These are phyloP conservation scores for Cerrena zonata DNA, from an alignment of 1,284 basidiomycete species.

Conservation along the genomic window DNA sequence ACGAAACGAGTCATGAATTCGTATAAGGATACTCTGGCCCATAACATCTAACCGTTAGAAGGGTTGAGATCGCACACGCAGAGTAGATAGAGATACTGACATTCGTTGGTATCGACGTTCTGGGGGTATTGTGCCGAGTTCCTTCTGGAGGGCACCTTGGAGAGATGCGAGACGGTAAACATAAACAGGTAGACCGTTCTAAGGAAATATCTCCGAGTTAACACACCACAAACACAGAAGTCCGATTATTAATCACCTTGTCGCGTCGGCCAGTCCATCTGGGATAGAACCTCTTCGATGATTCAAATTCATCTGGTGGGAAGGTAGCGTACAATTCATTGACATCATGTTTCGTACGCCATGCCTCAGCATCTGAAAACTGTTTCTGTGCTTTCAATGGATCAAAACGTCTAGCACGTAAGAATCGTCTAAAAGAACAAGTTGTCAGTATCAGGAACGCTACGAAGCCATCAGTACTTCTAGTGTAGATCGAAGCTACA, in stretches of 20 bases:
- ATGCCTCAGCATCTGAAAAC: slow-evolving; percentile 57
- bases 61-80: too few species aligned
- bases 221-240: neutral
- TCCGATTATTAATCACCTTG: slow-evolving; percentile 36
- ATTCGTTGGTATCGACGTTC: slow-evolving; percentile 64
- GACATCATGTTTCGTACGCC: slow-evolving; percentile 59
- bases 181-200: slow-evolving; percentile 68
- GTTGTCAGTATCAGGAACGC: neutral
- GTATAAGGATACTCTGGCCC: slow-evolving; percentile 48
- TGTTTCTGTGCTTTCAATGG: slow-evolving; percentile 60
- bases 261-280: slow-evolving; percentile 74
- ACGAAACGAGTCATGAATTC: slow-evolving; percentile 63
- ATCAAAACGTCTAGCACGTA: slow-evolving; percentile 66
- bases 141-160: slow-evolving; percentile 46
- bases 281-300: slow-evolving; percentile 60
- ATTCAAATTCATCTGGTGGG: slow-evolving; percentile 53
- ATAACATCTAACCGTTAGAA: too few species aligned
- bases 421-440: slow-evolving; percentile 53
- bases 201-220: slow-evolving; percentile 5
- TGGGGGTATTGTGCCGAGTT: slow-evolving; percentile 48
- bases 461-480: neutral
- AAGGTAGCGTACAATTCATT: slow-evolving; percentile 57
- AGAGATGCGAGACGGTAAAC: slow-evolving; percentile 64
- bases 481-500: slow-evolving; percentile 21
- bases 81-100: slow-evolving; percentile 39